Evolutionary conservation across 306 rosid species (phyloP), one percentile per base, ranked within the genome.

Genomic region (Vigna radiata): DNA sequence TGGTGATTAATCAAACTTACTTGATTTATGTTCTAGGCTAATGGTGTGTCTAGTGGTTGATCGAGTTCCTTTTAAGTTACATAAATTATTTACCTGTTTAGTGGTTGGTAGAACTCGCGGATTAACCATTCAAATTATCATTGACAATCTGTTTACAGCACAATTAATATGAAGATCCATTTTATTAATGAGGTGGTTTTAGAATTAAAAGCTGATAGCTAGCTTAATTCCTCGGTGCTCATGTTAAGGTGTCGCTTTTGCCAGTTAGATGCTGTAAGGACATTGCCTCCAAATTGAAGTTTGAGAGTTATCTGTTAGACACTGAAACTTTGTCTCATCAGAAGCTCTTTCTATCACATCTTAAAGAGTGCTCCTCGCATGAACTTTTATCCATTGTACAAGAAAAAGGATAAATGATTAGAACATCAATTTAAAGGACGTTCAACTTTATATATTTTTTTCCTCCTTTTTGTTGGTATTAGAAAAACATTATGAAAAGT

Each of bases 231-330:
- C 81, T 63, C 71, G 77, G 81, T 58, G 52, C 37, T 65, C 79
- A 67, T 41, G 47, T 36, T 66, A 75, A 59, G 68, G 16, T 63
- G 70, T 72, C 64, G 17, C 48, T 66, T 61, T 71, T 50, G 76
- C 54, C 66, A 62, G 80, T 78, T 82, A 65, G 72, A 31, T 82
- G 81, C 59, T 80, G 76, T 55, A n/a, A 50, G 76, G 87, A 82
- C 90, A 84, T 89, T 86, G 88, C 54, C 72, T 82, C 66, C 70
- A 39, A 58, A 7, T 31, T 75, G 77, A 79, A 67, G 31, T 73
- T 82, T 72, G 46, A 74, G 79, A 31, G 18, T 58, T 85, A 62
- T 17, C 41, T 68, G 61, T 72, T 69, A 12, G 62, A 69, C 76
- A 65, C 31, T 64, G 53, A 44, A 66, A 46, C 50, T 82, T 31